Percentiles rank a stretch among this genome's conserved stretches.
Conservation (phyloP, 352 stramenopile genomes). For the Phytophthora pini region DNA sequence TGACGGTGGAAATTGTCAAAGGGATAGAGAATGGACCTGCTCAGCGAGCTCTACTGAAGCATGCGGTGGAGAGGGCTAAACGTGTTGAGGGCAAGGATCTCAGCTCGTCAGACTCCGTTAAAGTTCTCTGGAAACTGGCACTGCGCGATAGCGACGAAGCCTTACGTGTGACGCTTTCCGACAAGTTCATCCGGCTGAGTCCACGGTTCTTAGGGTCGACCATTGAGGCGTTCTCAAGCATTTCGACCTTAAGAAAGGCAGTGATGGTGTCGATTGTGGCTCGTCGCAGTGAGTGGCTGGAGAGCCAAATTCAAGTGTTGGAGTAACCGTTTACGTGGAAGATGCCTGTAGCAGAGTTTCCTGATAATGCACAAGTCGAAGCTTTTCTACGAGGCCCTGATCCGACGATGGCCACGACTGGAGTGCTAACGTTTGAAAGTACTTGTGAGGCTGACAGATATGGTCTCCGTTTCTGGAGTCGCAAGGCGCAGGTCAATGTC, state of each 20-base stretch:
- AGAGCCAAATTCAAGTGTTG: constrained; percentile 11
- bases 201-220: neutral
- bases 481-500: neutral
- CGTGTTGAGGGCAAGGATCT: neutral
- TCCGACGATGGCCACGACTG: neutral
- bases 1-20: constrained; percentile 5
- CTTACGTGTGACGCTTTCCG: neutral
- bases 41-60: constrained; percentile 2
- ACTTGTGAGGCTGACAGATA: neutral
- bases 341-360: constrained; percentile 16
- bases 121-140: constrained; percentile 4
- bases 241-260: neutral
- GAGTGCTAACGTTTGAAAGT: neutral
- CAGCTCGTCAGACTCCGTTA: neutral
- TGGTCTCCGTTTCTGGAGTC: neutral
- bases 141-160: neutral
- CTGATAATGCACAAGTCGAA: constrained; percentile 9
- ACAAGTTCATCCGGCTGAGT: neutral
- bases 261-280: constrained; percentile 1
- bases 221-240: neutral
- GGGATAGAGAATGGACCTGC: neutral
- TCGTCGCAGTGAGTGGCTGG: constrained; percentile 16
- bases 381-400: constrained; percentile 17
- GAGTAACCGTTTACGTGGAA: constrained; percentile 28
- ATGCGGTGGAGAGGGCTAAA: neutral